phyloP scores from a whole-genome alignment of 306 rosid genomes.

The Medicago lupulina region DNA sequence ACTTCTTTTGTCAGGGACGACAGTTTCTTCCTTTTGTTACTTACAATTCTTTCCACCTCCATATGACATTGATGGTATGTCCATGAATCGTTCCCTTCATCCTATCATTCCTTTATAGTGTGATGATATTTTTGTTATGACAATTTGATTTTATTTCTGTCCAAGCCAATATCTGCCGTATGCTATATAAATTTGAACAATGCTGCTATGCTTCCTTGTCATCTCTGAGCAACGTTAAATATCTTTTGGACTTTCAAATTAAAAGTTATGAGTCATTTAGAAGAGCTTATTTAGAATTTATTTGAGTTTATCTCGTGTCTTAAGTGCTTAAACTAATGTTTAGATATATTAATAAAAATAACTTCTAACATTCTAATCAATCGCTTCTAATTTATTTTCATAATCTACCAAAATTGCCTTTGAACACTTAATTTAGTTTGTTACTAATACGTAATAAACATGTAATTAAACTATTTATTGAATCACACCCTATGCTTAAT shows the following conservation, averaged over 20 bases:
- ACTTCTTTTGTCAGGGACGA: constrained; percentile 61
- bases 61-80: constrained; percentile 76
- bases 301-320: neutral
- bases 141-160: constrained; percentile 15
- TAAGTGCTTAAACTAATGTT: neutral
- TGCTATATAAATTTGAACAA: constrained; percentile 19
- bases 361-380: neutral
- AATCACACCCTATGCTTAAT: neutral
- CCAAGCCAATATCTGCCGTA: constrained; percentile 7
- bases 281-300: constrained; percentile 4
- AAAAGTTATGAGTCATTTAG: neutral
- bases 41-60: constrained; percentile 97
- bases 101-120: constrained; percentile 4
- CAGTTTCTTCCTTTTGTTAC: constrained; percentile 82
- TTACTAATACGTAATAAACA: neutral
- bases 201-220: constrained; percentile 4
- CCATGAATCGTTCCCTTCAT: constrained; percentile 24
- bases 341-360: neutral
- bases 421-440: neutral
- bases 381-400: neutral
- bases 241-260: neutral
- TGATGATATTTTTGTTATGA: constrained; percentile 26
- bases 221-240: constrained; percentile 7
- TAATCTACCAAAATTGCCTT: neutral
- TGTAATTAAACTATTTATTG: neutral